phyloP scores from a whole-genome alignment of 176 grass and related monocot species.

The Olyra latifolia region DNA sequence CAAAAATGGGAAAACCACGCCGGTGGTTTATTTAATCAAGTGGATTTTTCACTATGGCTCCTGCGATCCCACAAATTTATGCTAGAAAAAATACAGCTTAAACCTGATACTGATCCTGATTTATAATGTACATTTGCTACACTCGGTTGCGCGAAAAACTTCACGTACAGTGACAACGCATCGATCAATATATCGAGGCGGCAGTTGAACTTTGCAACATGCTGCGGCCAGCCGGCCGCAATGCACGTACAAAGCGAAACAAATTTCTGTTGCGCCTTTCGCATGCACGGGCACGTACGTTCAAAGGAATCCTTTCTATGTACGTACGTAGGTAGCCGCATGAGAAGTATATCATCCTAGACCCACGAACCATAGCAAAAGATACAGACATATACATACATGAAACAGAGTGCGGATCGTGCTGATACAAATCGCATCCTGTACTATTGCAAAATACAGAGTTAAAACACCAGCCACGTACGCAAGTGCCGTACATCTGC shows the following conservation, averaged over 20 bases:
- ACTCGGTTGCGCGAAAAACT: too few relatives aligned
- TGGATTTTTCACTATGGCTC: too few relatives aligned
- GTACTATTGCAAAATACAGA: background rate
- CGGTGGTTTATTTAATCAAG: too few relatives aligned
- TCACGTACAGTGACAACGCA: too few relatives aligned
- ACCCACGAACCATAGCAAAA: background rate
- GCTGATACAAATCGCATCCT: background rate
- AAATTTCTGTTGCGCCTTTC: constrained; percentile 17
- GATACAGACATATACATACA: background rate
- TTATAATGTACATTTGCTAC: too few relatives aligned
- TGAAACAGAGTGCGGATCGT: background rate
- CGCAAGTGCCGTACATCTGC: background rate
- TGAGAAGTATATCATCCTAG: background rate
- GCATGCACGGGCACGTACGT: background rate
- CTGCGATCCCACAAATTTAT: too few relatives aligned
- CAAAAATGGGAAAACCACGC: too few relatives aligned
- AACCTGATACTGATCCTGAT: too few relatives aligned
- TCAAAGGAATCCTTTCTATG: constrained; percentile 18
- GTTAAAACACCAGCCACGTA: too few relatives aligned
- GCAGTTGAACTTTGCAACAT: too few relatives aligned
- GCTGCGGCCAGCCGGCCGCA: background rate
- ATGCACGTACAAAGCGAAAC: background rate
- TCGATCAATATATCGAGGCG: too few relatives aligned
- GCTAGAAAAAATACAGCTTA: too few relatives aligned
- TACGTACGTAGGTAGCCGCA: background rate